phyloP scores from a whole-genome alignment of 805 yeast species.

The Hanseniaspora meyeri region DNA sequence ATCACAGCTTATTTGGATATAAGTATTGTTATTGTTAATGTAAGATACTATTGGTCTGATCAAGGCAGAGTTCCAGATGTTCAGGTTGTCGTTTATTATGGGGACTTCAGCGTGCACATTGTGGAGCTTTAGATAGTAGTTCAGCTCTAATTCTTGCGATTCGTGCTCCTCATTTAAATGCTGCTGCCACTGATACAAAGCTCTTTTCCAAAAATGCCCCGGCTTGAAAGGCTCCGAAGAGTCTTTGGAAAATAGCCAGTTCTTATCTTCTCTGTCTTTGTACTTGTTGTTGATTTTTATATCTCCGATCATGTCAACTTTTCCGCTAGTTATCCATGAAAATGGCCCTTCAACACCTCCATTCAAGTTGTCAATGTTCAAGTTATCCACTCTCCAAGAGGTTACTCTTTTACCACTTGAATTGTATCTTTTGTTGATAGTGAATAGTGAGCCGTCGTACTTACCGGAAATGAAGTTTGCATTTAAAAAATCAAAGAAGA shows the following conservation, averaged over 20 bases:
- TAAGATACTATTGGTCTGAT: conserved; percentile 92
- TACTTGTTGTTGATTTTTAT: conserved; percentile 57
- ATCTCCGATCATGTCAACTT: conserved; percentile 88
- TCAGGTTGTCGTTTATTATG: conserved; percentile 69
- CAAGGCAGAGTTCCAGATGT: conserved; percentile 84
- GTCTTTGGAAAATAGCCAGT: conserved; percentile 23
- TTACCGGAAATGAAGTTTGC: conserved; percentile 81
- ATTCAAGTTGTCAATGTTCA: conserved; percentile 79
- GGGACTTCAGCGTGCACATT: conserved; percentile 87
- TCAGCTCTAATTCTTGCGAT: conserved; percentile 42
- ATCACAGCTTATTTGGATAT: conserved; percentile 74
- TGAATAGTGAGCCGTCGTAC: conserved; percentile 84
- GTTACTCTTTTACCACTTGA: conserved; percentile 34
- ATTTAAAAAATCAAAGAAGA: conserved; percentile 72
- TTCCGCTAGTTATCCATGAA: conserved; percentile 91
- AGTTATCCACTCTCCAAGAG: conserved; percentile 69
- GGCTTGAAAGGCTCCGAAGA: not conserved
- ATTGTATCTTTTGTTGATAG: conserved; percentile 52
- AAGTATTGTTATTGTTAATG: conserved; percentile 67
- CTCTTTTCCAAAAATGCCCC: conserved; percentile 31
- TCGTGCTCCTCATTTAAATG: conserved; percentile 17
- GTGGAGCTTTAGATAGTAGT: conserved; percentile 64
- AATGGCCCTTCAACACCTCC: conserved; percentile 87
- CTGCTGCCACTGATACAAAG: conserved; percentile 37
- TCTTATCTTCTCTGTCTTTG: conserved; percentile 40